These are phyloP conservation scores for Opeltia flavorubescens DNA, from an alignment of 495 filamentous ascomycete species.

Conservation along the genomic window DNA sequence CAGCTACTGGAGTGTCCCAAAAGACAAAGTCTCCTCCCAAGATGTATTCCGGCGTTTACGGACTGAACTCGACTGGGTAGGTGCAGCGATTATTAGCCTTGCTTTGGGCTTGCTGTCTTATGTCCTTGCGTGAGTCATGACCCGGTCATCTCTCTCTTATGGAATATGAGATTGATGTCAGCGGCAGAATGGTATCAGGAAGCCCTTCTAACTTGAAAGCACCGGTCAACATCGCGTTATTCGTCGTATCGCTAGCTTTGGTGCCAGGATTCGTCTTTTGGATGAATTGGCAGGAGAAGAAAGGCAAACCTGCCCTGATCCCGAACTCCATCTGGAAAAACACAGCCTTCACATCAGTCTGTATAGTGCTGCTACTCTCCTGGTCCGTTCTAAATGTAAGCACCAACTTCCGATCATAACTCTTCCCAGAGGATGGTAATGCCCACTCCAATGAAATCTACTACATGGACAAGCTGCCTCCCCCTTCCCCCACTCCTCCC, in stretches of 20 bases:
- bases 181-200: conserved; percentile 20
- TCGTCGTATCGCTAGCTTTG: conserved; percentile 22
- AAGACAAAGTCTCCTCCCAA: not conserved
- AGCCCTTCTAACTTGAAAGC: conserved; percentile 22
- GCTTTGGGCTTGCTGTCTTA: conserved; percentile 33
- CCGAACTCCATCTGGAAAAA: conserved; percentile 42
- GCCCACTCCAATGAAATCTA: not conserved
- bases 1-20: conserved; percentile 24
- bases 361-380: conserved; percentile 34
- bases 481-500: too few relatives aligned
- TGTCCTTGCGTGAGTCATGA: conserved; percentile 22
- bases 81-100: conserved; percentile 25
- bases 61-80: conserved; percentile 38
- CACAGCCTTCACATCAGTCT: conserved; percentile 31
- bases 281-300: conserved; percentile 29
- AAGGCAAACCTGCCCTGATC: conserved; percentile 32
- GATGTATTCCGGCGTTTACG: conserved; percentile 12
- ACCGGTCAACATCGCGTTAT: conserved; percentile 25
- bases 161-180: not conserved
- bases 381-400: conserved; percentile 33
- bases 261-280: conserved; percentile 33
- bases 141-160: too few relatives aligned
- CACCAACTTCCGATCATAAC: too few relatives aligned
- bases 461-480: too few relatives aligned
- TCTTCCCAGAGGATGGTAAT: not conserved